These are phyloP conservation scores for Ceratobasidium sp. DNA, from an alignment of 1,284 basidiomycete genomes.

Conservation along the genomic window DNA sequence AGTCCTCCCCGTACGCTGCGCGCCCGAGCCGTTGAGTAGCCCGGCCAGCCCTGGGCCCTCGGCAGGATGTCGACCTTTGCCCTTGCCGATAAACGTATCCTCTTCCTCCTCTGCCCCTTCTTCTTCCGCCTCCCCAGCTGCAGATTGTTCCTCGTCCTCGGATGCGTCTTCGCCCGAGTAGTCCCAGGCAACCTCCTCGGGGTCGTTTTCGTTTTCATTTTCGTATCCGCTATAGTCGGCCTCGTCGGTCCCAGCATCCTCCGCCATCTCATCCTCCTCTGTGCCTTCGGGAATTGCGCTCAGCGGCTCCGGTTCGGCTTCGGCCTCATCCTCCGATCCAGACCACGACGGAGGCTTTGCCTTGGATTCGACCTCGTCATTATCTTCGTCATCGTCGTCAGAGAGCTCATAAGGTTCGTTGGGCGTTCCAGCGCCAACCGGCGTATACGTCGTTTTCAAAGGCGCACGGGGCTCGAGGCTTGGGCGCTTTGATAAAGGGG, in stretches of 20 bases:
- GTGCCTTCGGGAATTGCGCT: slow-evolving; percentile 28
- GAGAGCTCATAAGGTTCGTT: slow-evolving; percentile 41
- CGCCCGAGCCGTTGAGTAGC: slow-evolving; percentile 12
- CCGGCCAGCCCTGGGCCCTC: slow-evolving; percentile 30
- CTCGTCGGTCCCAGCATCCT: slow-evolving; percentile 44
- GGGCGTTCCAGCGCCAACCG: slow-evolving; percentile 29
- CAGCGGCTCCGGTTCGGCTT: slow-evolving; percentile 23
- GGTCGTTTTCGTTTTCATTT: slow-evolving; percentile 2
- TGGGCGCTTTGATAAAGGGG: slow-evolving; percentile 29
- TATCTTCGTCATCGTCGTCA: slow-evolving; percentile 45
- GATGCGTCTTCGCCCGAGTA: slow-evolving; percentile 26
- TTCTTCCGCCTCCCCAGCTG: slow-evolving; percentile 19
- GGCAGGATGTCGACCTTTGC: slow-evolving; percentile 39
- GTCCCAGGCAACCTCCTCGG: slow-evolving; percentile 7
- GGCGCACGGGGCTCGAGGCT: slow-evolving; percentile 21
- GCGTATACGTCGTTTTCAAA: not conserved
- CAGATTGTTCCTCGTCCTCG: slow-evolving; percentile 37
- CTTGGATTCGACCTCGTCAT: slow-evolving; percentile 8
- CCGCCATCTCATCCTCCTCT: slow-evolving; percentile 25
- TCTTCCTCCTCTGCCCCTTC: slow-evolving; percentile 29
- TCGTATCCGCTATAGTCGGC: slow-evolving; percentile 17
- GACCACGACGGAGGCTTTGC: not conserved
- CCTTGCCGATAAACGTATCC: slow-evolving; percentile 29
- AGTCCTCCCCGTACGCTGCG: not conserved
- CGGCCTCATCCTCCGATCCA: not conserved